These are phyloP conservation scores for Zizania palustris DNA, from an alignment of 202 grass and related monocot genomes.

Conservation along the genomic window DNA sequence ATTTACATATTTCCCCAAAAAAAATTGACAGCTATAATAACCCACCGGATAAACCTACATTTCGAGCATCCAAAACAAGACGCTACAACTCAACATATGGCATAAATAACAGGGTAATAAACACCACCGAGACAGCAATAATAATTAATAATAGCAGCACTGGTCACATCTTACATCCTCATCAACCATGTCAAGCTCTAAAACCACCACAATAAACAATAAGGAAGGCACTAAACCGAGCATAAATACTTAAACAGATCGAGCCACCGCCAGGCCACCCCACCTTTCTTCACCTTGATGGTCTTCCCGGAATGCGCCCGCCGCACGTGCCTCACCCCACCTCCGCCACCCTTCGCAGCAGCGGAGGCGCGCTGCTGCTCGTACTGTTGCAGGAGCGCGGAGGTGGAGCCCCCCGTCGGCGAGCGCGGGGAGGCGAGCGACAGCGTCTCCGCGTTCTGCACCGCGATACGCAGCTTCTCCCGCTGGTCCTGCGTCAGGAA, in stretches of 20 bases:
- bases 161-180: not conserved
- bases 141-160: conserved; percentile 22
- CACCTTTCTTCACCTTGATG: conserved; percentile 96
- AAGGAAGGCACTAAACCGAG: conserved; percentile 15
- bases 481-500: conserved; percentile 93
- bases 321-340: conserved; percentile 55
- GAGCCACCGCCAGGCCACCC: conserved; percentile 5
- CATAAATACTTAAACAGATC: conserved; percentile 30
- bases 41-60: conserved; percentile 26
- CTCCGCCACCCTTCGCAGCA: conserved; percentile 33
- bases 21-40: conserved; percentile 13
- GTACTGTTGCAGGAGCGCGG: conserved; percentile 68
- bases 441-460: conserved; percentile 80
- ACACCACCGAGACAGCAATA: conserved; percentile 1
- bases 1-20: not conserved
- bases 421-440: conserved; percentile 69
- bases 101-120: not conserved
- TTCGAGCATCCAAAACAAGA: conserved; percentile 6
- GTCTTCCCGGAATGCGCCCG: conserved; percentile 87
- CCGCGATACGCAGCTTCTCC: conserved; percentile 80
- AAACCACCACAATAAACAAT: conserved; percentile 4
- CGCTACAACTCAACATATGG: not conserved
- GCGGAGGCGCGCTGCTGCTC: conserved; percentile 45
- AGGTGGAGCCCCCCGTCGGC: conserved; percentile 50
- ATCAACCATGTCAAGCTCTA: conserved; percentile 25